Conservation (phyloP, 495 filamentous ascomycete genomes). For the Neurospora sp. region DNA sequence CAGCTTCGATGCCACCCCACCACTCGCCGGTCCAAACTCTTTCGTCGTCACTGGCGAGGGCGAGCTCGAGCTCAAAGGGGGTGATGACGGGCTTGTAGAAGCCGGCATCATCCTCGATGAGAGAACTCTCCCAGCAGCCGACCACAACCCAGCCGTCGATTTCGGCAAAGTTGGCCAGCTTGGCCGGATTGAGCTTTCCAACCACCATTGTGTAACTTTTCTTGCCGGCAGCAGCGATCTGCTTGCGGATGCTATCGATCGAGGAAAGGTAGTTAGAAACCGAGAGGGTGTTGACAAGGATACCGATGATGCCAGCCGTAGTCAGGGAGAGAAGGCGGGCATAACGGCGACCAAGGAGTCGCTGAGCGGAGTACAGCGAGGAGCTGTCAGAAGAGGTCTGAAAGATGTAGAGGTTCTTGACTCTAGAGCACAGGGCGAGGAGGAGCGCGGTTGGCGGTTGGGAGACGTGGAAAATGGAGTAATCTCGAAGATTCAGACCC, state of each 20-base stretch:
- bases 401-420: conserved; percentile 68
- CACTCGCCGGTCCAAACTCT: conserved; percentile 70
- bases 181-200: conserved; percentile 90
- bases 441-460: conserved; percentile 75
- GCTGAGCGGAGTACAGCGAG: conserved; percentile 32
- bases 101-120: conserved; percentile 68
- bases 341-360: conserved; percentile 73
- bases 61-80: conserved; percentile 77
- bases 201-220: conserved; percentile 96
- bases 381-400: conserved; percentile 40
- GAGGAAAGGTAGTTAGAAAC: conserved; percentile 83
- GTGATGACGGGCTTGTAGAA: conserved; percentile 84
- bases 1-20: conserved; percentile 61
- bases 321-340: conserved; percentile 71
- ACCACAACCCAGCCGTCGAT: conserved; percentile 95
- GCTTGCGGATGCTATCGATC: conserved; percentile 55
- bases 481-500: conserved; percentile 48
- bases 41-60: conserved; percentile 56
- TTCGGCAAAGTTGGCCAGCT: conserved; percentile 92
- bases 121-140: conserved; percentile 93
- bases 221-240: conserved; percentile 69
- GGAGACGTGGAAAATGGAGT: conserved; percentile 84
- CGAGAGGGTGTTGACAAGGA: conserved; percentile 88
- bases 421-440: conserved; percentile 75
- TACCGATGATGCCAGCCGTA: conserved; percentile 77